A percentile compares a stretch with the other conserved stretches of the same genome.
phyloP scores from a whole-genome alignment of 257 asterid species.

The Petunia axillaris region DNA sequence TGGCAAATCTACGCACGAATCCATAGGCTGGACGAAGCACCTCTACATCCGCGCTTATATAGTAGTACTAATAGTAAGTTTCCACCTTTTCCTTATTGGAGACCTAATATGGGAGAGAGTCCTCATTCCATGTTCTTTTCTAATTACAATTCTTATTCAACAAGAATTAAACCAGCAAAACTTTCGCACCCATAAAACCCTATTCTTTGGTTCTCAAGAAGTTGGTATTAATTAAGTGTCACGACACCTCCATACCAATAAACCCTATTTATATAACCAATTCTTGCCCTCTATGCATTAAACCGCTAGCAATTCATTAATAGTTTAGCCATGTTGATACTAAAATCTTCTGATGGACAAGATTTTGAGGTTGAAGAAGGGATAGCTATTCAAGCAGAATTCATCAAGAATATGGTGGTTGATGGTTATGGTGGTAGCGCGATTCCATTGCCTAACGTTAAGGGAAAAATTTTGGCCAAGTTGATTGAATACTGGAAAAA shows the following conservation, averaged over 20 bases:
- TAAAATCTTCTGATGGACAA: background rate
- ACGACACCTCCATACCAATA: too few relatives aligned
- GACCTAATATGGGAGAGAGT: too few relatives aligned
- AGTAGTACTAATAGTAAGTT: too few relatives aligned
- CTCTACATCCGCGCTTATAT: too few relatives aligned
- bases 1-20: too few relatives aligned
- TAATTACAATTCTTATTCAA: background rate
- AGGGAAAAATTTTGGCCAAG: background rate
- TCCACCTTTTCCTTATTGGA: too few relatives aligned
- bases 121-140: too few relatives aligned
- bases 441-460: background rate
- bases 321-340: too few relatives aligned
- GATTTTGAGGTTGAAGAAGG: background rate
- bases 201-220: background rate
- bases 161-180: background rate
- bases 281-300: too few relatives aligned
- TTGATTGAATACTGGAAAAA: background rate
- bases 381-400: background rate
- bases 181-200: background rate
- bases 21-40: too few relatives aligned
- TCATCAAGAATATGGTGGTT: background rate
- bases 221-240: too few relatives aligned
- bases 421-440: background rate
- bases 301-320: too few relatives aligned
- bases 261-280: background rate